Evolutionary conservation across 768 basidiomycete genomes (phyloP), one percentile per base, ranked within the genome.

Genomic region (Podaxis sp.): DNA sequence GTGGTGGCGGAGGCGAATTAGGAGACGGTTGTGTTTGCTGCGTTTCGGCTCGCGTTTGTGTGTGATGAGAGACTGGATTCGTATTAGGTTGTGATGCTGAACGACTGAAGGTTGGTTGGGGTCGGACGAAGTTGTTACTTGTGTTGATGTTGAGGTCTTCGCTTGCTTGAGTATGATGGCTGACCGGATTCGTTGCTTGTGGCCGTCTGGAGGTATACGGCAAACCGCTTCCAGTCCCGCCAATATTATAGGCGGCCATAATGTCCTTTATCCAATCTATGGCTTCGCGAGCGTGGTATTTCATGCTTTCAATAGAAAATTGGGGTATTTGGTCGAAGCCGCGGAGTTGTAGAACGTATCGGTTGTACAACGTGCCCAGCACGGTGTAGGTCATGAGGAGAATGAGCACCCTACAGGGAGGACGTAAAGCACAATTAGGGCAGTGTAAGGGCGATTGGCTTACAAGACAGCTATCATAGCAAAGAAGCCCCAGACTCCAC

Each of bases 311-410:
- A n/a, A 82, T 49, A 8, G 82, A 80, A 68, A 88, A 85, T 63
- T 83, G 84, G 12, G 92, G 92, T 38, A 94, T 78, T 69, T 89
- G 87, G 66, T 92, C 88, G 58, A 84, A 77, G 0, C 93, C 92
- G 17, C 84, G 82, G 28, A 87, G 84, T 61, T 83, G 80, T 10
- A 95, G 87, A 55, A 89, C 87, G 70, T 83, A 90, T 63, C 87
- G 87, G 71, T 92, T 93, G 77, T 95, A 94, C 11, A 92, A 71
- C 12, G 86, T 87, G 40, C 89, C 87, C 44, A 85, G 77, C 65
- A 88, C 76, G 51, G 91, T 77, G 76, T 91, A 93, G 17, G 82
- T 72, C 72, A 89, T 75, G 48, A 89, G 71, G 5, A 90, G 69
- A 37, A 86, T 76, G 46, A 87, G 76, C 11, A 80, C 62, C 12